Base-by-base conservation (phyloP, 1,284 basidiomycete genomes). In the Naganishia sp. region DNA sequence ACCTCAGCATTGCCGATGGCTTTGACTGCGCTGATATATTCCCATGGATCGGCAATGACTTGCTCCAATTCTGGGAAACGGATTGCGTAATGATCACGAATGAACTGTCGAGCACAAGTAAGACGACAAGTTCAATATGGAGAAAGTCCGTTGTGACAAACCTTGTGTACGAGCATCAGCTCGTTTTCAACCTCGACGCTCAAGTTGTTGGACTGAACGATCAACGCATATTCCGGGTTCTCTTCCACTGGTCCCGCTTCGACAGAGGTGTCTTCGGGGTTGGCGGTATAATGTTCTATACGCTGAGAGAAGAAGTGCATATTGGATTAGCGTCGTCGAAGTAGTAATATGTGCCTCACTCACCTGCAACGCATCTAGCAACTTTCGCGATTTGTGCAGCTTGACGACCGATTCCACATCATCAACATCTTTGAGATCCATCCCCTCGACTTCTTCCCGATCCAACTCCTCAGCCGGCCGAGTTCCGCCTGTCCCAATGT, bases 141-240 rank as follows among this genome's bases (percentile, higher is more conserved):
- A 28, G 71, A 55, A 67, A 56, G 64, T 69, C 64, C 54, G 39
- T 74, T 78, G 69, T n/a, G 52, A 52, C 57, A 3, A 73, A 86
- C 91, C 84, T 99, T 99, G 83, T 99, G 93, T 1, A 98, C 94
- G 31, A 99, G 84, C 67, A 99, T 84, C 66, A 97, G 92, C 79
- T 99, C 96, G 74, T 99, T 99, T 80, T 99, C 96, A 1, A 99
- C 88, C 73, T 99, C 96, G 21, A 99, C 96, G 0, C 94, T 94
- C 68, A 98, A 83, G 80, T 99, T 99, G 82, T 99, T 99, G 15
- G 95, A 92, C 72, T 92, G 88, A 2, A 99, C 96, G 73, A 99
- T 98, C 67, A 99, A 84, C 68, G 89, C 87, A 80, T 99, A 99
- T 79, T 99, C 96, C 0, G 92, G 92, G 76, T 95, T 94, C 70